phyloP scores from a whole-genome alignment of 2,329 filamentous ascomycete genomes.

The Alternaria angustiovoidea region DNA sequence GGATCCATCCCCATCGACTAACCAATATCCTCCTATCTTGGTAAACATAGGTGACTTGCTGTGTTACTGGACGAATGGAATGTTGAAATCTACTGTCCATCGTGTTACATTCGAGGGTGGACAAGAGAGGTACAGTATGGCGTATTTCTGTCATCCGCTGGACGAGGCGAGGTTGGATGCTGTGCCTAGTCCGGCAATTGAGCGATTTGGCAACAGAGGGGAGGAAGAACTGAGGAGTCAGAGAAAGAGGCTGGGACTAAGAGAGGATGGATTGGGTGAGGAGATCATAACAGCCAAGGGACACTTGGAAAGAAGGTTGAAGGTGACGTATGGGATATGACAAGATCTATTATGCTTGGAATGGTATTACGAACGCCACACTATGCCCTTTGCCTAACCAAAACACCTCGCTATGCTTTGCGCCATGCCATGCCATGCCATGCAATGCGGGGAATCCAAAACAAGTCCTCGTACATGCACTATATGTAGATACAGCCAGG shows the following conservation, averaged over 20 bases:
- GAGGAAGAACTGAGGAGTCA: conserved; percentile 44
- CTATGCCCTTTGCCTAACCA: conserved; percentile 4
- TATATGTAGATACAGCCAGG: neutral
- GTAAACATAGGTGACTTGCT: conserved; percentile 78
- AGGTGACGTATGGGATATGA: conserved; percentile 64
- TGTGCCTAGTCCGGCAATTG: conserved; percentile 63
- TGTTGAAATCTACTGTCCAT: conserved; percentile 88
- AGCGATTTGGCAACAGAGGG: conserved; percentile 47
- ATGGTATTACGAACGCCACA: conserved; percentile 3
- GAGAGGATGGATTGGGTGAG: conserved; percentile 43
- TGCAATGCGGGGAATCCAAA: conserved; percentile 10
- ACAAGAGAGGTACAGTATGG: conserved; percentile 64
- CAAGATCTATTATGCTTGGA: neutral
- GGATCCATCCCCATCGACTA: conserved; percentile 66
- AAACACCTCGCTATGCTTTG: conserved; percentile 28
- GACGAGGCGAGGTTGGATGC: conserved; percentile 62
- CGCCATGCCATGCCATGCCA: neutral
- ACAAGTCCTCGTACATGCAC: neutral
- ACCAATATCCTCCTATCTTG: conserved; percentile 33
- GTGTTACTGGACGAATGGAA: conserved; percentile 88
- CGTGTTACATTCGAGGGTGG: conserved; percentile 74
- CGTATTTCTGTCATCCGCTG: conserved; percentile 70
- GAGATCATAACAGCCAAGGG: conserved; percentile 64
- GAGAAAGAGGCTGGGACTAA: conserved; percentile 54
- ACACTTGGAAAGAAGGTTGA: conserved; percentile 65